These are phyloP conservation scores for Simplicillium aogashimaense DNA, from an alignment of 2,329 filamentous ascomycete genomes.

Conservation along the genomic window DNA sequence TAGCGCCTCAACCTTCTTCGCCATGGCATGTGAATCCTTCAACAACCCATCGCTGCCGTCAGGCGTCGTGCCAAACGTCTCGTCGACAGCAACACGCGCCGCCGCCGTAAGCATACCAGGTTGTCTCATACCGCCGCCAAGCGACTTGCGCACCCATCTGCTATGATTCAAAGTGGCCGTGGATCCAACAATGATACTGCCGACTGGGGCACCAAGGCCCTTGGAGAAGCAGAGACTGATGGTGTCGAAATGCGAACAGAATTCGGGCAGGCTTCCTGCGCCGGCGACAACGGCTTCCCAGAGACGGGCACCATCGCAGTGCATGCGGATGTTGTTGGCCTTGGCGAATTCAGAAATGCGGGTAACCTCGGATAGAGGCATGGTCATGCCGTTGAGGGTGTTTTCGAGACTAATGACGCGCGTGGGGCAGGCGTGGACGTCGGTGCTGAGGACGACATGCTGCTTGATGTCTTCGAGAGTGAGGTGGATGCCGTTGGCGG, in stretches of 20 bases:
- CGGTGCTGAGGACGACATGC: slow-evolving; percentile 52
- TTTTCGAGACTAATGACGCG: slow-evolving; percentile 78
- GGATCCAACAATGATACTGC: slow-evolving; percentile 58
- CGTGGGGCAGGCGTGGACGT: slow-evolving; percentile 73
- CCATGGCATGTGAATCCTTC: slow-evolving; percentile 47
- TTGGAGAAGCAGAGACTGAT: slow-evolving; percentile 75
- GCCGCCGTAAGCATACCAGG: slow-evolving; percentile 64
- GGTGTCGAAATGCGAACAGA: slow-evolving; percentile 60
- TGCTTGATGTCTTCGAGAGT: slow-evolving; percentile 68
- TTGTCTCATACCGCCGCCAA: slow-evolving; percentile 67
- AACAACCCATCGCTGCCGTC: slow-evolving; percentile 46
- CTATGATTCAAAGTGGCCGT: slow-evolving; percentile 24
- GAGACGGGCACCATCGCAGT: slow-evolving; percentile 70
- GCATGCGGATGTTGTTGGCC: slow-evolving; percentile 54
- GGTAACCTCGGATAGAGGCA: slow-evolving; percentile 62
- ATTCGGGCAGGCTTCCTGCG: slow-evolving; percentile 57
- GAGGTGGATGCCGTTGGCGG: slow-evolving; percentile 62
- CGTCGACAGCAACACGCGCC: slow-evolving; percentile 55
- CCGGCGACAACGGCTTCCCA: slow-evolving; percentile 73
- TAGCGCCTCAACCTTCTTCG: slow-evolving; percentile 53
- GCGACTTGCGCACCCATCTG: slow-evolving; percentile 50
- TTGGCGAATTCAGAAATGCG: slow-evolving; percentile 63
- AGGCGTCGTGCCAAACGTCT: slow-evolving; percentile 28
- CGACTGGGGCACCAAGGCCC: slow-evolving; percentile 71
- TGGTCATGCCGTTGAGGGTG: slow-evolving; percentile 69